Evolutionary conservation across 2,329 filamentous ascomycete species (phyloP), one percentile per base, ranked within the genome.

Genomic region (Cytospora leucostoma): DNA sequence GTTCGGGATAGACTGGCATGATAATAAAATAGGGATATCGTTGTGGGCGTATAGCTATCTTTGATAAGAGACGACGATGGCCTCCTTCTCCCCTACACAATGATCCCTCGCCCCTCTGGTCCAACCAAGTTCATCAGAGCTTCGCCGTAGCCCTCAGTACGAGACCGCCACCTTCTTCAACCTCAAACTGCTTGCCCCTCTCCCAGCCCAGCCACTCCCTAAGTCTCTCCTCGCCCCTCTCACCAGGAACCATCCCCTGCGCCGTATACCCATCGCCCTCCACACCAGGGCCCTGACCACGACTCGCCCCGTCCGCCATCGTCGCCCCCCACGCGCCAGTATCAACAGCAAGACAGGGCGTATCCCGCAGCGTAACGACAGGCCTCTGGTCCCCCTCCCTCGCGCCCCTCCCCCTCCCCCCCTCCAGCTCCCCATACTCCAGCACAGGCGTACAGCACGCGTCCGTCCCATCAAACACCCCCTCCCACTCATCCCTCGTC

Each of bases 371-470:
- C 40, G 86, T 87, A 11, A 93, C 89, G 1, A 83, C 77, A 1
- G 90, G 90, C 65, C 91, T 77, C 76, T 92, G 89, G 68, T 93
- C 89, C 54, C 88, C 84, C 71, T 88, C 86, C 56, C 80, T 77
- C 53, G n/a, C n/a, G n/a, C 63, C 66, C 10, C 73, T 68, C 40
- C 17, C 49, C 40, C 71, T 65, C 71, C 77, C 77, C n/a, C 73
- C 67, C 70, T 92, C 85, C 51, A 97, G 79, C 76, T 97, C 93
- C 0, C 69, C 71, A 68, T 92, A 91, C 38, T 87, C 88, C 50
- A 97, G 78, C 1, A 98, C 91, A 0, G 94, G 94, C n/a, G 91
- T 92, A 67, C 90, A 92, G 74, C 94, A 98, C 1, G 94, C 94
- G 77, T 98, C 94, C 0, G 91, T 95, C 12, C 90, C 91, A 73